A percentile compares a stretch with the other conserved stretches of the same genome.
Evolutionary conservation across 352 stramenopile species (phyloP).

Genomic region (Phytophthora hybrid): DNA sequence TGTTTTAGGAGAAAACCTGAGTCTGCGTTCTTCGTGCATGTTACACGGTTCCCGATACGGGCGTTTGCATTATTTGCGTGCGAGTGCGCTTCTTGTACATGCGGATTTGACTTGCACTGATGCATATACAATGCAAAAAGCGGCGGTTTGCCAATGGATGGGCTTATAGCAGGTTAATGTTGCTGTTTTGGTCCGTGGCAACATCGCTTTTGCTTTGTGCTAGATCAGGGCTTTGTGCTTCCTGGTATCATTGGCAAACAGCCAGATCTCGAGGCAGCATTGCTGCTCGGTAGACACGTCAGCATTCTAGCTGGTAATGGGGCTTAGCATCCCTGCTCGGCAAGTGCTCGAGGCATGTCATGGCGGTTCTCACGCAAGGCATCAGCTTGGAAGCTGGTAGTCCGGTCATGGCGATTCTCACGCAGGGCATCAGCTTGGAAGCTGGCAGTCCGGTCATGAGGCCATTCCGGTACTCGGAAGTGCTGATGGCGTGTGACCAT

Average conservation of each 20-base stretch:
- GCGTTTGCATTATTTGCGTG: background rate
- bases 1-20: background rate
- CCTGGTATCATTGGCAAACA: background rate
- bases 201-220: background rate
- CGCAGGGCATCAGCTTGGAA: too few relatives aligned
- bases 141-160: too few relatives aligned
- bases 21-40: background rate
- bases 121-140: background rate
- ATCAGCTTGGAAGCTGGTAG: too few relatives aligned
- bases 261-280: background rate
- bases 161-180: too few relatives aligned
- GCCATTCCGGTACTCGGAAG: too few relatives aligned
- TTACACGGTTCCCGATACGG: background rate
- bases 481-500: too few relatives aligned
- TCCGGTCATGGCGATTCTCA: too few relatives aligned
- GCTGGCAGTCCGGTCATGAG: too few relatives aligned
- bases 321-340: background rate
- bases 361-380: background rate
- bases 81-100: too few relatives aligned
- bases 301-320: background rate
- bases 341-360: background rate
- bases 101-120: too few relatives aligned
- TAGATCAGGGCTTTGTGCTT: background rate
- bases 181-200: background rate
- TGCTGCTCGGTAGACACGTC: background rate